Base-by-base conservation (phyloP, 106 monocot species). In the Hemerocallis citrina region DNA sequence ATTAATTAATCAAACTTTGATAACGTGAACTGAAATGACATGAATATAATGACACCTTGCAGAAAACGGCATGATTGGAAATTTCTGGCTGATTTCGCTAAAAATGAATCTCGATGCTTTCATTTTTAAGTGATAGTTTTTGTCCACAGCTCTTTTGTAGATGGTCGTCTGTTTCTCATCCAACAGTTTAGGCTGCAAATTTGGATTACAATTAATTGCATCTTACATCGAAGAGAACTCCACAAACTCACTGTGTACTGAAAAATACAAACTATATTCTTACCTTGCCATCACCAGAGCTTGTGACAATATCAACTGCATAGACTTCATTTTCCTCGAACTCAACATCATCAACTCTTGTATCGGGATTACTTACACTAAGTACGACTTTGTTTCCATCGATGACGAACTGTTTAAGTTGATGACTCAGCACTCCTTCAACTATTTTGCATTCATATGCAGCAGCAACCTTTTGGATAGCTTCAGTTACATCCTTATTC, bases 281-380 rank as follows among this genome's bases (percentile, higher is more conserved):
- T 55, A 94, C 93, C 85, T 94, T 94, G 33, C 93, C 93, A 34
- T 94, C 93, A 61, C 93, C 93, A 3, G 89, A 83, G 44, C 85
- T 85, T 2, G 82, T 80, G 42, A 94, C 89, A 33, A 94, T 89
- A 65, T 94, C 93, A 66, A 94, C 65, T 29, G 93, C 76, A 73
- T 94, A 94, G 1, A 94, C 85, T 73, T 94, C 93, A 80, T 94
- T 94, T 62, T 94, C 93, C 60, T 94, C 93, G 68, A 94, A 94
- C 47, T 94, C 93, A 28, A 83, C 85, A 75, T 94, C 89, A 72
- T 93, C 93, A 65, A 94, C 89, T 67, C 77, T 74, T 2, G 80
- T 83, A 0, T 94, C 93, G 15, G 93, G 85, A 73, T 65, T 89
- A 7, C 63, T 45, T 7, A 89, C 83, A 61, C 82, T 89, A 35